Percentiles rank a stretch among this genome's conserved stretches.
These are phyloP conservation scores for Eucalyptus guilfoylei DNA, from an alignment of 345 rosid species.

Conservation along the genomic window DNA sequence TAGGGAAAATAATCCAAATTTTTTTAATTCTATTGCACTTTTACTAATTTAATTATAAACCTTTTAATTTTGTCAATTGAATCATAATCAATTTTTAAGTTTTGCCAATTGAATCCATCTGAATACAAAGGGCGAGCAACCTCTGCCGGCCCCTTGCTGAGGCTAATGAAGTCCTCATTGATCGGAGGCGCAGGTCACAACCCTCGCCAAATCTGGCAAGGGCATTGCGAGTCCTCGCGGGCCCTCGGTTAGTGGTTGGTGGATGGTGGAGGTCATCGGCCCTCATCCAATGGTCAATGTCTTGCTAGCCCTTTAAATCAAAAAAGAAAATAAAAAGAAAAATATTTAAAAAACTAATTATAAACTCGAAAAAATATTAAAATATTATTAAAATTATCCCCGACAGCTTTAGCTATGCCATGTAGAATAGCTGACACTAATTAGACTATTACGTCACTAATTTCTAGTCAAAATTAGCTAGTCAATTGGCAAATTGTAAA, in stretches of 20 bases:
- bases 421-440: no score
- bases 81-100: neutral
- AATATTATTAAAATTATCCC: no score
- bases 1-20: neutral
- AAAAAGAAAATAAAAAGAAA: no score
- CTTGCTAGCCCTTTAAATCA: neutral
- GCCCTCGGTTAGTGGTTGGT: neutral
- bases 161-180: neutral
- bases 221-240: fast-evolving
- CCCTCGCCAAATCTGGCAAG: fast-evolving
- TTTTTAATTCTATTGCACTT: no score
- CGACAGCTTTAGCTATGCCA: fast-evolving
- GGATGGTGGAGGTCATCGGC: neutral
- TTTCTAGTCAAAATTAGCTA: no score
- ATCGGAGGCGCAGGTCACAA: fast-evolving
- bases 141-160: neutral
- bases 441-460: no score
- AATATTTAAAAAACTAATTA: no score
- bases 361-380: no score
- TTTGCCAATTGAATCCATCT: no score
- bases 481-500: no score
- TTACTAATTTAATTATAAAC: no score
- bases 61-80: no score
- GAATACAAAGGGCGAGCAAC: neutral
- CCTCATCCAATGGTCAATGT: neutral